Conservation (phyloP, 805 yeast species). For the Saccharomycopsis sp. region DNA sequence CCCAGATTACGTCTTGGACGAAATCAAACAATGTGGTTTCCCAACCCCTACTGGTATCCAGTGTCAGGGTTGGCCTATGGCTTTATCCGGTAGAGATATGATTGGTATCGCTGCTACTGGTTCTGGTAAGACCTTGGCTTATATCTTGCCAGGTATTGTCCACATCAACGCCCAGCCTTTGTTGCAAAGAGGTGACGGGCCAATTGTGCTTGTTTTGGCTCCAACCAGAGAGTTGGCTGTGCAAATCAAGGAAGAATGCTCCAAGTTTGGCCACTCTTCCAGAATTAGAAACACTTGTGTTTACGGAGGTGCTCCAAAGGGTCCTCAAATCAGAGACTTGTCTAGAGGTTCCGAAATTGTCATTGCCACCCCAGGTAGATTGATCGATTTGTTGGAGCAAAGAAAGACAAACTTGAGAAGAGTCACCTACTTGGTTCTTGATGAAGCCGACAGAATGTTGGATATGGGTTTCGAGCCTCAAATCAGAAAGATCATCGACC, state of each 20-base stretch:
- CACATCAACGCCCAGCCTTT: slow-evolving; percentile 98
- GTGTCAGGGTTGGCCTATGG: slow-evolving; percentile 99
- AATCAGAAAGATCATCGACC: slow-evolving; percentile 95
- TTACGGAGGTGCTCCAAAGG: slow-evolving; percentile 99
- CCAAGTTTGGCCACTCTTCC: slow-evolving; percentile 87
- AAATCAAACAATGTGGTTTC: slow-evolving; percentile 89
- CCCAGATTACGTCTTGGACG: slow-evolving; percentile 86
- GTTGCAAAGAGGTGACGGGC: slow-evolving; percentile 92
- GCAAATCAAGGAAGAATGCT: slow-evolving; percentile 93
- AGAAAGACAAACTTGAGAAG: slow-evolving; percentile 93
- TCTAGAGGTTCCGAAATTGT: slow-evolving; percentile 92
- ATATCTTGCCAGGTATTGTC: slow-evolving; percentile 94
- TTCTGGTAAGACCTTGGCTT: slow-evolving; percentile 96
- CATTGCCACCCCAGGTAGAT: slow-evolving; percentile 98
- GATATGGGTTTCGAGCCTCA: slow-evolving; percentile 99
- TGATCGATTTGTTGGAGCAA: slow-evolving; percentile 93
- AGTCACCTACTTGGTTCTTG: slow-evolving; percentile 94
- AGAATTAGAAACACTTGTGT: slow-evolving; percentile 95
- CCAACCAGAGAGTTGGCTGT: slow-evolving; percentile 99
- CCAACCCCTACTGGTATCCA: slow-evolving; percentile 93
- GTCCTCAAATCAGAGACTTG: slow-evolving; percentile 95
- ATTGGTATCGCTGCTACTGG: slow-evolving; percentile 99
- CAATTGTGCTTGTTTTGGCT: slow-evolving; percentile 89
- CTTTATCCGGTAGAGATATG: slow-evolving; percentile 96
- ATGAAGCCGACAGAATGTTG: slow-evolving; percentile 99